Evolutionary conservation across 352 stramenopile genomes (phyloP).

Genomic region (Phytophthora fragariaefolia): DNA sequence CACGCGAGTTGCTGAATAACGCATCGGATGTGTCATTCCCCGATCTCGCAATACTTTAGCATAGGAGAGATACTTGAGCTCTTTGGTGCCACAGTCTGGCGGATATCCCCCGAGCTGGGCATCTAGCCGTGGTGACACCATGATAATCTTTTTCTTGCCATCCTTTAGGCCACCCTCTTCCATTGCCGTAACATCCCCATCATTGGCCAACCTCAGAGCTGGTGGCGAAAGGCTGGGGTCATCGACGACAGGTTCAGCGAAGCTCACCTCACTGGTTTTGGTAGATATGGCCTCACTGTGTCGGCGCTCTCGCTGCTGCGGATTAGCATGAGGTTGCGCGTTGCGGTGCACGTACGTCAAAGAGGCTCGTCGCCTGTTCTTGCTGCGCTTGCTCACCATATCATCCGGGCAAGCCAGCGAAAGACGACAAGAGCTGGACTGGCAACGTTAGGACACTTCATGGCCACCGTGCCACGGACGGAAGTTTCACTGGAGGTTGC

Average conservation of each 20-base stretch:
- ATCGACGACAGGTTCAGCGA: slow-evolving; percentile 25
- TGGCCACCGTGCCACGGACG: neutral
- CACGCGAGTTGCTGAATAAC: slow-evolving; percentile 62
- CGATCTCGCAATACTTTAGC: slow-evolving; percentile 78
- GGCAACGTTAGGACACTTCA: neutral
- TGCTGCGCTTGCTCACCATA: slow-evolving; percentile 43
- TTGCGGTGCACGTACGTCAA: slow-evolving; percentile 12
- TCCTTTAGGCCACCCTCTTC: slow-evolving; percentile 29
- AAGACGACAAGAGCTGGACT: neutral
- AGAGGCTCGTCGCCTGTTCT: slow-evolving; percentile 23
- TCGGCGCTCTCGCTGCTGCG: slow-evolving; percentile 12
- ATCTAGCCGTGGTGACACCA: slow-evolving; percentile 56
- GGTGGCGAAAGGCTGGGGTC: slow-evolving; percentile 17
- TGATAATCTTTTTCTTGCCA: slow-evolving; percentile 16
- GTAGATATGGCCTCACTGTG: slow-evolving; percentile 25
- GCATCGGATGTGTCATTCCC: slow-evolving; percentile 77
- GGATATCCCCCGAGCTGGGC: slow-evolving; percentile 74
- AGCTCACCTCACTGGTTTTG: slow-evolving; percentile 38
- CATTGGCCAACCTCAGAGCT: slow-evolving; percentile 1
- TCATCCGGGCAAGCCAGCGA: slow-evolving; percentile 13
- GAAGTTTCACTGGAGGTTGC: slow-evolving; percentile 21
- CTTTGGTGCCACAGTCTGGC: slow-evolving; percentile 74
- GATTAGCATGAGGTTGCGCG: slow-evolving; percentile 5
- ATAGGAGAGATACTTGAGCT: slow-evolving; percentile 83
- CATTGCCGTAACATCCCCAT: slow-evolving; percentile 23